Base-by-base conservation (phyloP, 1,139 yeast genomes). In the Blastobotrys elegans region DNA sequence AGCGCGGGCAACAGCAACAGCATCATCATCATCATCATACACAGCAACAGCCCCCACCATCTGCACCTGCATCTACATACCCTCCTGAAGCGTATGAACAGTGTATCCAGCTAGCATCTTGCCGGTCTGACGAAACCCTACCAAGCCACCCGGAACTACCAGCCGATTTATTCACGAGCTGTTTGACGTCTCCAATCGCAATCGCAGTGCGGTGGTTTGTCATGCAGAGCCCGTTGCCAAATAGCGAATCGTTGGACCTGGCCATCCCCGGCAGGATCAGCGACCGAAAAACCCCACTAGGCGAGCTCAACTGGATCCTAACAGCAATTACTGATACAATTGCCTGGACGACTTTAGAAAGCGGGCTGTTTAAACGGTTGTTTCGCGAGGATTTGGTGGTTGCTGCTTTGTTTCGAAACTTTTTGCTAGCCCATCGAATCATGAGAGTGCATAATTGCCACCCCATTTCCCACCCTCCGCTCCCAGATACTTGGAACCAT, bases 271-370 rank as follows among this genome's bases (percentile, higher is more conserved):
- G 98, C 0, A 84, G 86, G 55, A 70, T 89, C 44, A 85, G 96
- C 2, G 97, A 92, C 63, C 76, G 98, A 59, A 74, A 96, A 55
- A 94, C 98, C 0, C 97, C 98, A 0, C 69, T 92, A 38, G 99
- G 98, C 22, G 98, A 94, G 64, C 74, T 92, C 50, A 89, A 89
- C 63, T 94, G 98, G 97, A 92, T 92, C 32, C 92, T 92, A 66
- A 94, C 97, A 1, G 97, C 98, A 3, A 89, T 92, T 36, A 92
- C 98, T 2, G 99, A 92, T 66, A 92, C 97, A 0, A 92, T 92
- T 52, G 98, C 98, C 4, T 94, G 98, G 97, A 88, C 96, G 0
- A 79, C 92, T 1, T 69, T 94, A 42, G 89, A 95, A 1, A 74
- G 96, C 51, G 90, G 95, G 0, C 71, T 92, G 37, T 92, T 94